Evolutionary conservation across 805 yeast genomes (phyloP).

Genomic region (Candida ipomoeae): DNA sequence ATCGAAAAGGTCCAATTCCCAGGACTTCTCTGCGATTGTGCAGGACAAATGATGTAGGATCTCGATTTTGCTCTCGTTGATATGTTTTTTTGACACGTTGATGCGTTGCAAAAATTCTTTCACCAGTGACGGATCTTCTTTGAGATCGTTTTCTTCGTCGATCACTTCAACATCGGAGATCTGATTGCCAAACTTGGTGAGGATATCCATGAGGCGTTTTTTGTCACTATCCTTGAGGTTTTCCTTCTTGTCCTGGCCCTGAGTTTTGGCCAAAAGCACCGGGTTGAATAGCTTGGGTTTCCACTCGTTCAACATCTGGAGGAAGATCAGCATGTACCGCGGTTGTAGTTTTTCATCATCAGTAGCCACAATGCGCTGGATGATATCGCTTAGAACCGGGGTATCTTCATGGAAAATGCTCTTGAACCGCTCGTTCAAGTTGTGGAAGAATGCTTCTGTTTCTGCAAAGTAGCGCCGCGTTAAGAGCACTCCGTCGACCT

Average conservation of each 20-base stretch:
- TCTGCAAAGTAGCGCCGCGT: constrained; percentile 24
- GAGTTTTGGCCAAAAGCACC: constrained; percentile 11
- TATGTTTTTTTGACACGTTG: constrained; percentile 13
- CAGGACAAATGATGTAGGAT: constrained; percentile 24
- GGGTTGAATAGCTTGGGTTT: constrained; percentile 15
- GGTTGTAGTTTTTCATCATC: constrained; percentile 2
- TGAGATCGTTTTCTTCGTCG: constrained; percentile 5
- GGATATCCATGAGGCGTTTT: constrained; percentile 31
- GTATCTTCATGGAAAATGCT: constrained; percentile 1
- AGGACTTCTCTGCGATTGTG: constrained; percentile 5
- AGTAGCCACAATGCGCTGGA: constrained; percentile 9
- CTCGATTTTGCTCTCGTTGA: constrained; percentile 21
- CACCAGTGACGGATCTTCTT: constrained; percentile 10
- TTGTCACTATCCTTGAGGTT: constrained; percentile 25
- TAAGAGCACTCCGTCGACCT: constrained; percentile 22
- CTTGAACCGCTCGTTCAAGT: constrained; percentile 17
- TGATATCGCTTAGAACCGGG: constrained; percentile 11
- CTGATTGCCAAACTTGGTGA: constrained; percentile 28
- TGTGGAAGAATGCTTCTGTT: constrained; percentile 23
- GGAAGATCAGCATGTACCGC: constrained; percentile 20
- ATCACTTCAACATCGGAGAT: constrained; percentile 5
- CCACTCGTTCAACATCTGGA: constrained; percentile 28
- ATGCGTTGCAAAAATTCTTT: constrained; percentile 12
- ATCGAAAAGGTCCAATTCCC: constrained; percentile 23
- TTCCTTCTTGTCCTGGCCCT: constrained; percentile 7